Evolutionary conservation across 2,329 filamentous ascomycete species (phyloP), one percentile per base, ranked within the genome.

Genomic region (Cladosporium velox): DNA sequence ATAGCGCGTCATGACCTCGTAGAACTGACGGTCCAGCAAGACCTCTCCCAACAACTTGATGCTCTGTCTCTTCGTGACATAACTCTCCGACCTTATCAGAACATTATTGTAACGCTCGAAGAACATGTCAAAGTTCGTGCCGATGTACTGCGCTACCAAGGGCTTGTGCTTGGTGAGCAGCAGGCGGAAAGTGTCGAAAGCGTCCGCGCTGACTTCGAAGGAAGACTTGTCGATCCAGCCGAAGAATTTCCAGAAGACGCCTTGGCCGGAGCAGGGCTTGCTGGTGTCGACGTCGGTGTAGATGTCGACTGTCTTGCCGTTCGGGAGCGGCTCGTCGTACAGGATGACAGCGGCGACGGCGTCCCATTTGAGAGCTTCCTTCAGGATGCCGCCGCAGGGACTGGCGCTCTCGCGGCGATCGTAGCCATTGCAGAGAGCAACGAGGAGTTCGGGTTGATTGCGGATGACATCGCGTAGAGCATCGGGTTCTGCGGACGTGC

Each of bases 21-120:
- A 99, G 80, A 99, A 98, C 69, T 94, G 92, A 52, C 95, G 88
- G 78, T 98, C 95, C 38, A 99, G 86, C 65, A 99, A 82, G 58
- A 99, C 92, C 80, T 99, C 95, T 63, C 95, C 95, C 1, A 99
- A 87, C 52, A 99, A 86, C 79, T 99, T 99, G 81, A 98, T 98
- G 18, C 93, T 97, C 80, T 99, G 95, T 59, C 95, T 88, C 79
- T 99, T 99, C 30, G 95, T 99, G 68, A 99, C 95, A 76, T 99
- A 99, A 76, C 91, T 96, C 76, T 93, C 92, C 35, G 93, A 97
- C 76, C 96, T 92, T 44, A 98, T 88, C 35, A 99, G 85, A 28
- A 90, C 87, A 66, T 86, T 86, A 81, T 98, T 97, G 83, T 97
- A 98, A 76, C 89, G 90, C 65, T 88, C 84, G 80, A 99, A 99